phyloP scores from a whole-genome alignment of 2,329 filamentous ascomycete genomes.

The Aureobasidium sp. region DNA sequence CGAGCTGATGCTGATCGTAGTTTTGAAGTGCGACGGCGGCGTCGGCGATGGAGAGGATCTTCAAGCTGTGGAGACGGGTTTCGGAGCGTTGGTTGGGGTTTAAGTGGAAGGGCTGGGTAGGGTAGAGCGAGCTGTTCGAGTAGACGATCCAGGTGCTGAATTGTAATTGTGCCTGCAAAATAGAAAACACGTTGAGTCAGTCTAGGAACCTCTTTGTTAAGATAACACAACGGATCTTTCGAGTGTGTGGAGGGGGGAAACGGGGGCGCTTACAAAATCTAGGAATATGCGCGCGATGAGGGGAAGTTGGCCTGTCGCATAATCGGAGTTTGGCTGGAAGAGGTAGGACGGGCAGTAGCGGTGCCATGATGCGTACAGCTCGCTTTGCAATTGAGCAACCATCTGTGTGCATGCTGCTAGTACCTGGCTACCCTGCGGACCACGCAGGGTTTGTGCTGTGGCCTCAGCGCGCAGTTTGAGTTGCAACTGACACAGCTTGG shows the following conservation, averaged over 20 bases:
- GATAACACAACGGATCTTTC: no score
- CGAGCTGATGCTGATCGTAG: conserved; percentile 39
- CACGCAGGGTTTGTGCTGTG: not conserved
- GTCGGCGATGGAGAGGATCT: conserved; percentile 41
- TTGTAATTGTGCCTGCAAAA: conserved; percentile 11
- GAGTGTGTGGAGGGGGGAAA: not conserved
- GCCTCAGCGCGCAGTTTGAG: conserved; percentile 34
- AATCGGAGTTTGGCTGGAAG: conserved; percentile 17
- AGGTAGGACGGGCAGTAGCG: conserved; percentile 24
- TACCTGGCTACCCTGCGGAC: not conserved
- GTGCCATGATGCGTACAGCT: conserved; percentile 26
- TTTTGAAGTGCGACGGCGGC: conserved; percentile 34
- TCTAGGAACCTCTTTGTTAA: not conserved
- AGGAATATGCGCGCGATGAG: conserved; percentile 26
- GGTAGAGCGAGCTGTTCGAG: conserved; percentile 49
- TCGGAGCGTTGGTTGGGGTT: conserved; percentile 34
- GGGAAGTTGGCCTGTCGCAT: conserved; percentile 28
- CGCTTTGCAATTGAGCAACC: conserved; percentile 24
- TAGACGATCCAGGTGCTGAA: conserved; percentile 38
- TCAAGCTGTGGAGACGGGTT: conserved; percentile 38
- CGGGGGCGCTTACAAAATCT: conserved; percentile 37
- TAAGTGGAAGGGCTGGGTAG: conserved; percentile 42
- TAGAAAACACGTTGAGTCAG: not conserved
- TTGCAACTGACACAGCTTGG: conserved; percentile 39
- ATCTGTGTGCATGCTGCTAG: conserved; percentile 21